These are phyloP conservation scores for Aspergillaceae sp. DNA, from an alignment of 2,329 filamentous ascomycete species.

Conservation along the genomic window DNA sequence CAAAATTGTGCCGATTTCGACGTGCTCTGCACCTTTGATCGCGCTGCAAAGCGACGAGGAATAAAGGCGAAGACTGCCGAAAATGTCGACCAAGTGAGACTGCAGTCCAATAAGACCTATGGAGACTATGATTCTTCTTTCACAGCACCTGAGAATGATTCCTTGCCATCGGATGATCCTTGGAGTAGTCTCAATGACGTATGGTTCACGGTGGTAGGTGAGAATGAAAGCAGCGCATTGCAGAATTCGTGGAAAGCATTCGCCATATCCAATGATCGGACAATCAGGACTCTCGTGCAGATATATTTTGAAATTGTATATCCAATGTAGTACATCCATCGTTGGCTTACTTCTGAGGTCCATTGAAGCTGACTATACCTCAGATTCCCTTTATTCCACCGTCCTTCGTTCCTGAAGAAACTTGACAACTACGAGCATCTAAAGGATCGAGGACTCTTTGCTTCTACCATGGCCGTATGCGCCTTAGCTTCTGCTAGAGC, in stretches of 20 bases:
- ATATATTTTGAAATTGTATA: constrained; percentile 49
- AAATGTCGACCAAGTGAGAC: neutral
- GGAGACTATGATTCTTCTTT: neutral
- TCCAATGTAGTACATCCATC: constrained; percentile 31
- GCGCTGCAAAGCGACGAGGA: constrained; percentile 36
- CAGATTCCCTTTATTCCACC: constrained; percentile 45
- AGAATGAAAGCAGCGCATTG: constrained; percentile 16
- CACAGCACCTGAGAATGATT: neutral
- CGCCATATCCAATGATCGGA: constrained; percentile 29
- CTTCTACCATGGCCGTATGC: constrained; percentile 45
- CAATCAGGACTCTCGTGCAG: constrained; percentile 38
- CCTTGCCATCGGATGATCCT: constrained; percentile 6
- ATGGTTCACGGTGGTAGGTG: constrained; percentile 10
- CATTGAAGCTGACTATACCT: neutral
- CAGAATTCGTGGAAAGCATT: constrained; percentile 35
- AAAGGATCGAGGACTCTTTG: constrained; percentile 38
- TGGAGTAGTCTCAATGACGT: constrained; percentile 12
- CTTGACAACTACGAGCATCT: constrained; percentile 39
- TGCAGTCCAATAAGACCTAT: neutral
- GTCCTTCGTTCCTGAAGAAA: constrained; percentile 34
- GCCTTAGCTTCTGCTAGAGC: constrained; percentile 42
- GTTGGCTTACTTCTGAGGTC: neutral
- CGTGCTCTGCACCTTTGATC: constrained; percentile 42
- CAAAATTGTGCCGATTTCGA: constrained; percentile 45
- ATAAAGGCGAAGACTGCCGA: constrained; percentile 11